A percentile compares a stretch with the other conserved stretches of the same genome.
Evolutionary conservation across 1,284 basidiomycete genomes (phyloP).

Genomic region (Singerocomus inundabilis): DNA sequence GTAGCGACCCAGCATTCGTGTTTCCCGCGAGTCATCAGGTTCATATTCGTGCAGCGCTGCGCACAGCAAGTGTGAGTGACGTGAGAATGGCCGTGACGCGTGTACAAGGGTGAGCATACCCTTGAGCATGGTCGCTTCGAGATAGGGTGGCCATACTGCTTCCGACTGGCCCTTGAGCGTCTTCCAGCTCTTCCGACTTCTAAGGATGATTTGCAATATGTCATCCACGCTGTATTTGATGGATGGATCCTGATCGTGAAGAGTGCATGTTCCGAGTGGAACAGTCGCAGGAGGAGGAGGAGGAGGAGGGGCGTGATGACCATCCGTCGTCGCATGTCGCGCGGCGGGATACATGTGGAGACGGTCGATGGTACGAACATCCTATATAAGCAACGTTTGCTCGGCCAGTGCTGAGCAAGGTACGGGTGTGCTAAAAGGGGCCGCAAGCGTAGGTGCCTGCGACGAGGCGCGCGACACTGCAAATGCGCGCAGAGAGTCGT

Average conservation of each 20-base stretch:
- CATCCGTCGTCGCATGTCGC: neutral
- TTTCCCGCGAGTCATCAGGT: slow-evolving; percentile 66
- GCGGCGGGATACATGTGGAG: slow-evolving; percentile 18
- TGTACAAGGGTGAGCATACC: slow-evolving; percentile 40
- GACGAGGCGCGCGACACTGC: too few species aligned
- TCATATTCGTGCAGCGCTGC: slow-evolving; percentile 57
- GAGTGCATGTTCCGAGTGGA: slow-evolving; percentile 6
- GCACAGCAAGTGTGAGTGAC: slow-evolving; percentile 13
- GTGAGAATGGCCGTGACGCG: slow-evolving; percentile 19
- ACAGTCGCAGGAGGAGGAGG: slow-evolving; percentile 1
- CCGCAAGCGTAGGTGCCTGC: too few species aligned
- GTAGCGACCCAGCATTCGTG: slow-evolving; percentile 65
- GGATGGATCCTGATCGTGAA: slow-evolving; percentile 10
- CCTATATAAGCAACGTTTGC: too few species aligned
- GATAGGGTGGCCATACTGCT: slow-evolving; percentile 71
- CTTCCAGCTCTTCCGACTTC: slow-evolving; percentile 71
- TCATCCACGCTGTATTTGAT: slow-evolving; percentile 34
- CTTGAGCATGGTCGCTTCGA: slow-evolving; percentile 73
- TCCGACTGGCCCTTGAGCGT: slow-evolving; percentile 63
- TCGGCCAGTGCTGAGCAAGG: too few species aligned
- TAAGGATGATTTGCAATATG: slow-evolving; percentile 63
- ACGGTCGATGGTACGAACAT: neutral
- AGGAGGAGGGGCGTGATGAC: neutral
- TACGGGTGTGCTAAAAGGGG: too few species aligned
- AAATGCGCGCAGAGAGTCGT: too few species aligned